phyloP scores from a whole-genome alignment of 345 rosid species.

The Ceriops decandra region DNA sequence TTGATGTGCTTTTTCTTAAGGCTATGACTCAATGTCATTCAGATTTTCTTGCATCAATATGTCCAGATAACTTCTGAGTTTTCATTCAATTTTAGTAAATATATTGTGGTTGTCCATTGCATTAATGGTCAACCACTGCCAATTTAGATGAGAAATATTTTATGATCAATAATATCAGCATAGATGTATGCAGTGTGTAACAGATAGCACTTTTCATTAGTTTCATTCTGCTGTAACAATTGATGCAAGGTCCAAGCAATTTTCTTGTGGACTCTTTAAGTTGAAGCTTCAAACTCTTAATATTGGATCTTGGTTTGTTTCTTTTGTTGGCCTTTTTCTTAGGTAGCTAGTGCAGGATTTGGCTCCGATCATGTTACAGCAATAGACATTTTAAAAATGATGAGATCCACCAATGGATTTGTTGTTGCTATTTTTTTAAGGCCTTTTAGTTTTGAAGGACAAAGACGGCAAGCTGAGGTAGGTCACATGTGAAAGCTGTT shows the following conservation, averaged over 20 bases:
- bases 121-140: too few relatives aligned
- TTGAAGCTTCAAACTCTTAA: neutral
- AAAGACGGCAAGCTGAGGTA: slow-evolving; percentile 83
- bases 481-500: neutral
- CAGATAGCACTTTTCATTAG: neutral
- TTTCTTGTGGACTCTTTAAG: neutral
- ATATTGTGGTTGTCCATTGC: too few relatives aligned
- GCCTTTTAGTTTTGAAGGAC: slow-evolving; percentile 96
- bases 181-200: too few relatives aligned
- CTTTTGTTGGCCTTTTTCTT: slow-evolving; percentile 13
- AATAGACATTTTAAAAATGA: slow-evolving; percentile 54
- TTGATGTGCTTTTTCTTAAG: too few relatives aligned
- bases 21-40: too few relatives aligned
- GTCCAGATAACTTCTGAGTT: too few relatives aligned
- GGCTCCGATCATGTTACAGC: slow-evolving; percentile 59
- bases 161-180: too few relatives aligned
- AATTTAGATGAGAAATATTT: too few relatives aligned
- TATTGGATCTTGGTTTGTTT: neutral
- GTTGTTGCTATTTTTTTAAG: slow-evolving; percentile 62
- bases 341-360: slow-evolving; percentile 86
- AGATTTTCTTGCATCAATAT: too few relatives aligned
- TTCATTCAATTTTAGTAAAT: too few relatives aligned
- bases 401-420: slow-evolving; percentile 51
- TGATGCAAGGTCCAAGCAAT: neutral
- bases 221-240: neutral